These are phyloP conservation scores for Colletotrichum brevisporum DNA, from an alignment of 2,329 filamentous ascomycete genomes.

Conservation along the genomic window DNA sequence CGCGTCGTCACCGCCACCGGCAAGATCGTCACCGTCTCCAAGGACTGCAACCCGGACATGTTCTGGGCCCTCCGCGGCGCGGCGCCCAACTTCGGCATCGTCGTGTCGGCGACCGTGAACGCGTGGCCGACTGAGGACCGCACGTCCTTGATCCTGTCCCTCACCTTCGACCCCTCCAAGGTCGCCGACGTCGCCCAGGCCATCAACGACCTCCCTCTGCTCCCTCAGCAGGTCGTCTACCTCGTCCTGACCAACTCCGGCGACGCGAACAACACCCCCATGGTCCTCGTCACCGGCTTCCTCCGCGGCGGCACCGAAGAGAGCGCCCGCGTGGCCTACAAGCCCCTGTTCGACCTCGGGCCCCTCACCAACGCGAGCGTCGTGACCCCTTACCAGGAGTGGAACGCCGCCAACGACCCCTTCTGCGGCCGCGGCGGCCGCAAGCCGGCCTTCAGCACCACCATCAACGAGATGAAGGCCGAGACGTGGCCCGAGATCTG, in stretches of 20 bases:
- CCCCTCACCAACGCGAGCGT: conserved; percentile 45
- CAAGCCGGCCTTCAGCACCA: conserved; percentile 55
- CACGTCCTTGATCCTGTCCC: conserved; percentile 44
- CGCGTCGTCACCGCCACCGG: conserved; percentile 48
- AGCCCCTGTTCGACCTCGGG: conserved; percentile 51
- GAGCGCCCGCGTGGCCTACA: conserved; percentile 50
- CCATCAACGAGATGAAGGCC: conserved; percentile 51
- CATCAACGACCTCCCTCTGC: conserved; percentile 53
- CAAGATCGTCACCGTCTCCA: conserved; percentile 43
- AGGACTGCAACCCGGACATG: conserved; percentile 52
- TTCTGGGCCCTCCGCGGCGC: conserved; percentile 66
- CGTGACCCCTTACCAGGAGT: conserved; percentile 52
- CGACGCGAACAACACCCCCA: conserved; percentile 40
- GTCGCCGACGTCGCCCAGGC: conserved; percentile 51
- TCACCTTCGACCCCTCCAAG: conserved; percentile 45
- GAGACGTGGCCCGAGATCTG: conserved; percentile 55
- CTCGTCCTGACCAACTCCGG: conserved; percentile 48
- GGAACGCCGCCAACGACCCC: conserved; percentile 55
- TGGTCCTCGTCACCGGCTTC: conserved; percentile 49
- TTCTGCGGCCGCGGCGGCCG: conserved; percentile 55
- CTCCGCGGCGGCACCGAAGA: conserved; percentile 50
- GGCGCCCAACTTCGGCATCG: conserved; percentile 65
- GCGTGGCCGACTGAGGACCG: conserved; percentile 49
- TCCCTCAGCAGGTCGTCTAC: conserved; percentile 52
- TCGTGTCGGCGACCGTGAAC: conserved; percentile 61